Percentiles rank a stretch among this genome's conserved stretches.
Evolutionary conservation across 1,284 basidiomycete species (phyloP).

Genomic region (Xerocomus subilludens): DNA sequence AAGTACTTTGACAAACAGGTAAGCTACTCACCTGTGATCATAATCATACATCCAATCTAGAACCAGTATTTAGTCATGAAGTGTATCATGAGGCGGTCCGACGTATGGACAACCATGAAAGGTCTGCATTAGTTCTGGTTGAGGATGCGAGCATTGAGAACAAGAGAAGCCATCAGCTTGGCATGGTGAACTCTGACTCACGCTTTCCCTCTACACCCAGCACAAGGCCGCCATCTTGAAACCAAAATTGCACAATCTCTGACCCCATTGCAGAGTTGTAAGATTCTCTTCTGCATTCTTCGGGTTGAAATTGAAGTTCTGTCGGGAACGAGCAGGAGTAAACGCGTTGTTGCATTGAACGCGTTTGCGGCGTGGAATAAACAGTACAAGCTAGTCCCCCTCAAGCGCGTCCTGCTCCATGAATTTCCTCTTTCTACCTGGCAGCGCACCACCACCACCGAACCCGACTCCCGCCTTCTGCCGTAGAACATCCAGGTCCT

Average conservation of each 20-base stretch:
- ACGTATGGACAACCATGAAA: constrained; percentile 53
- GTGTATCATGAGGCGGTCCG: constrained; percentile 23
- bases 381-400: constrained; percentile 34
- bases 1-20: neutral
- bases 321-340: too few species aligned
- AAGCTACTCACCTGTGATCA: constrained; percentile 50
- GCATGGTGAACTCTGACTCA: constrained; percentile 38
- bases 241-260: constrained; percentile 39
- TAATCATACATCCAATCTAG: constrained; percentile 56
- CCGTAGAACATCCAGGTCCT: constrained; percentile 78
- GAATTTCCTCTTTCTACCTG: constrained; percentile 77
- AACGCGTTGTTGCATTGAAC: constrained; percentile 3
- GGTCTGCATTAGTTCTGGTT: constrained; percentile 46
- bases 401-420: constrained; percentile 55
- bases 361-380: constrained; percentile 25
- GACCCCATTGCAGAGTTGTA: neutral
- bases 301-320: constrained; percentile 3
- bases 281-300: constrained; percentile 12
- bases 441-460: constrained; percentile 72
- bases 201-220: constrained; percentile 38
- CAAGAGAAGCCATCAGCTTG: neutral
- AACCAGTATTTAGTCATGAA: constrained; percentile 47
- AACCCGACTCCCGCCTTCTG: constrained; percentile 83
- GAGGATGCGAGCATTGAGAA: constrained; percentile 36
- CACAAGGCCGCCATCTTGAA: constrained; percentile 51